phyloP scores from a whole-genome alignment of 106 monocot genomes.

The Dendrobium chrysotoxum region DNA sequence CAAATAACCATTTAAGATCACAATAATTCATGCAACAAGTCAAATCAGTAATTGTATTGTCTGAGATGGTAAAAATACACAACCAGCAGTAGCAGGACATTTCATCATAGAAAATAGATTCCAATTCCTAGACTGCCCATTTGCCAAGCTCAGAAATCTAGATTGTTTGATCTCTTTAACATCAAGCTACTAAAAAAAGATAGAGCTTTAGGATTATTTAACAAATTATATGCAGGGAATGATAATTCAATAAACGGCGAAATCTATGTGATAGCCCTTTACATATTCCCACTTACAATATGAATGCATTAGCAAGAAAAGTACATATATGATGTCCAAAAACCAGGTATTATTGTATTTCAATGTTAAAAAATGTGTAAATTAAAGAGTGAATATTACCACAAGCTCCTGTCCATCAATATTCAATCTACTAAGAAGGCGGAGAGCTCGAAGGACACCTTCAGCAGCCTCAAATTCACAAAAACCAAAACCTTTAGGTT shows the following conservation, averaged over 20 bases:
- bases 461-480: constrained; percentile 99
- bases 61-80: not conserved
- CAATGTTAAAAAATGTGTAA: not conserved
- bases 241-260: not conserved
- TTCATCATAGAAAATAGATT: not conserved
- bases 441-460: constrained; percentile 81
- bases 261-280: not conserved
- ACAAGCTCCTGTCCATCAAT: constrained; percentile 92
- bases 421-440: constrained; percentile 76
- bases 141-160: not conserved
- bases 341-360: not conserved
- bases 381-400: constrained; percentile 33
- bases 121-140: not conserved
- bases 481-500: constrained; percentile 83
- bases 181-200: not conserved
- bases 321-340: not conserved
- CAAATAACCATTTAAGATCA: not conserved
- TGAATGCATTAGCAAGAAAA: not conserved
- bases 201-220: not conserved
- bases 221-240: not conserved
- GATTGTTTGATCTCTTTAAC: not conserved
- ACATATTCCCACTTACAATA: not conserved
- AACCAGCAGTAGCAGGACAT: not conserved
- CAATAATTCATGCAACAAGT: not conserved
- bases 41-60: not conserved